Conservation (phyloP, 768 basidiomycete genomes). For the Rhizopogon vulgaris region DNA sequence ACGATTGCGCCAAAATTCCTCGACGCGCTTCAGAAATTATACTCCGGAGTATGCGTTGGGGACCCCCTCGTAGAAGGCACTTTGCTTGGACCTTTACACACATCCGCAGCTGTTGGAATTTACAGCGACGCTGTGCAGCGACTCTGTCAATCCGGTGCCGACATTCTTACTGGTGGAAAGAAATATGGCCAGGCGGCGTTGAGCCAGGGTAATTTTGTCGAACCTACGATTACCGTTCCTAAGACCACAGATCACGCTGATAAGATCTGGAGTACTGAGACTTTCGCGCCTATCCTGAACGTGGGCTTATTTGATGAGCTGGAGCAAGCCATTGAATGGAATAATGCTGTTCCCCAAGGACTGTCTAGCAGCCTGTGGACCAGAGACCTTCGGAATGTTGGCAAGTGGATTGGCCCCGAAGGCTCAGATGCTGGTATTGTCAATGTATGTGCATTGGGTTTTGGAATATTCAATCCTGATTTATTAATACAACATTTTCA, state of each 20-base stretch:
- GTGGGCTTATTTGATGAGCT: slow-evolving; percentile 83
- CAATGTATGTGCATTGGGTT: slow-evolving; percentile 50
- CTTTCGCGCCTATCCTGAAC: slow-evolving; percentile 86
- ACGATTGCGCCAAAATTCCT: slow-evolving; percentile 74
- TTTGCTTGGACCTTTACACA: slow-evolving; percentile 85
- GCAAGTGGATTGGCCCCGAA: slow-evolving; percentile 86
- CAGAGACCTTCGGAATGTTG: slow-evolving; percentile 72
- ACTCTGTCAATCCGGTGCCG: slow-evolving; percentile 60
- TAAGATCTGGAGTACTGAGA: slow-evolving; percentile 71
- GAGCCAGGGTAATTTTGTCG: slow-evolving; percentile 76
- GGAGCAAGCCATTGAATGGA: slow-evolving; percentile 83
- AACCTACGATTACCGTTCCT: slow-evolving; percentile 79
- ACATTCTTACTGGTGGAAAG: slow-evolving; percentile 71
- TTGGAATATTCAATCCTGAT: not conserved
- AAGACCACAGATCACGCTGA: slow-evolving; percentile 46
- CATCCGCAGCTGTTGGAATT: slow-evolving; percentile 54
- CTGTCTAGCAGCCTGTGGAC: slow-evolving; percentile 91
- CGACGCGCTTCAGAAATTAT: slow-evolving; percentile 64
- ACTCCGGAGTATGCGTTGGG: slow-evolving; percentile 68
- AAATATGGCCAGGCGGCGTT: slow-evolving; percentile 46
- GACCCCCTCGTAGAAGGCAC: slow-evolving; percentile 75
- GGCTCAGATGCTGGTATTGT: slow-evolving; percentile 92
- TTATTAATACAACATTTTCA: not conserved
- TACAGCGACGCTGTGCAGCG: slow-evolving; percentile 58
- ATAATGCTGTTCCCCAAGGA: slow-evolving; percentile 89